Evolutionary conservation across 805 yeast species (phyloP).

Genomic region (Brettanomyces naardenensis): DNA sequence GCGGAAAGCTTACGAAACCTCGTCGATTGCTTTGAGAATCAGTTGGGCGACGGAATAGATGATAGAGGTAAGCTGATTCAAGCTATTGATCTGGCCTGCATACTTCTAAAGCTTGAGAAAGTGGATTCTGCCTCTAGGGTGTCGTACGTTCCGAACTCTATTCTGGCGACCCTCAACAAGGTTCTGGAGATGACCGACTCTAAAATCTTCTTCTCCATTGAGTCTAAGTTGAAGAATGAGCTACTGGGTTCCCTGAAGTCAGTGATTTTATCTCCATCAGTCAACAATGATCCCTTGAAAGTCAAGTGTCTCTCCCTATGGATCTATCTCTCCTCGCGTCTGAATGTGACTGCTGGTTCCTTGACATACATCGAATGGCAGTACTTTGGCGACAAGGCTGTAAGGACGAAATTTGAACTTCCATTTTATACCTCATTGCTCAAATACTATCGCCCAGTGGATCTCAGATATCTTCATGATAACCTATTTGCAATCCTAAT

Average conservation of each 20-base stretch:
- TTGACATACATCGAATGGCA: conserved; percentile 23
- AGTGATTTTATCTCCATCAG: conserved; percentile 9
- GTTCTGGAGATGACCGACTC: conserved; percentile 2
- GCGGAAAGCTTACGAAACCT: neutral
- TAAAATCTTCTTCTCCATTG: neutral
- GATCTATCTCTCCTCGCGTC: conserved; percentile 12
- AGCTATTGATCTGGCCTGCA: conserved; percentile 5
- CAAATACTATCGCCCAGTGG: conserved; percentile 9
- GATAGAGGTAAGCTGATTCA: conserved; percentile 1
- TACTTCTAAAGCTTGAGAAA: conserved; percentile 9
- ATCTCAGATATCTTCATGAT: conserved; percentile 5
- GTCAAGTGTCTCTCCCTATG: conserved; percentile 13
- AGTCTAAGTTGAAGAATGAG: conserved; percentile 10
- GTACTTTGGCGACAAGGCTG: conserved; percentile 16
- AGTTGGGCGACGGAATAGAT: neutral
- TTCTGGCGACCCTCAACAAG: conserved; percentile 6
- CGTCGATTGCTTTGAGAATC: conserved; percentile 1
- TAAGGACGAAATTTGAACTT: conserved; percentile 16
- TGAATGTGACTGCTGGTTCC: conserved; percentile 13
- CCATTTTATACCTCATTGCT: conserved; percentile 16
- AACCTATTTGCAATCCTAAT: conserved; percentile 11
- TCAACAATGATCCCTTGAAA: conserved; percentile 10
- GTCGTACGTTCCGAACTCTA: conserved; percentile 3
- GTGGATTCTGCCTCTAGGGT: conserved; percentile 7
- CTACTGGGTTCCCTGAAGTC: conserved; percentile 12